phyloP scores from a whole-genome alignment of 164 flowering plant species.

The Cinnamomum chago region DNA sequence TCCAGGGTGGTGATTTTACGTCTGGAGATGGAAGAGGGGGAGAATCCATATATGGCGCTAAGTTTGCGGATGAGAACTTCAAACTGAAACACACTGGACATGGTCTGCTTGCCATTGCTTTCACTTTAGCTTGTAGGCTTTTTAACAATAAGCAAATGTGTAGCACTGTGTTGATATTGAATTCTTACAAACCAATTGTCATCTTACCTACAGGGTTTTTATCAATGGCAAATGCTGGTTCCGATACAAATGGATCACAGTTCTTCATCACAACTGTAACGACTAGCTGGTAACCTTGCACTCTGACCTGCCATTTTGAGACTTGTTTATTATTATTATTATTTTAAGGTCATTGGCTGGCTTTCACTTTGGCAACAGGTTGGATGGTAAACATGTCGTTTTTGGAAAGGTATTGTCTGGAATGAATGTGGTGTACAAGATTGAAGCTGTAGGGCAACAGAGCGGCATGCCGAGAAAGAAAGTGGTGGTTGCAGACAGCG shows the following conservation, averaged over 20 bases:
- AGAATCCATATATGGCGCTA: constrained; percentile 89
- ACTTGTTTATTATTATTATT: background rate
- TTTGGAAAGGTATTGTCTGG: constrained; percentile 93
- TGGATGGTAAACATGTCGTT: constrained; percentile 91
- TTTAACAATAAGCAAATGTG: background rate
- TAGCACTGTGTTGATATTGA: background rate
- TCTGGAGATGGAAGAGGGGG: constrained; percentile 94
- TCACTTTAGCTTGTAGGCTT: background rate
- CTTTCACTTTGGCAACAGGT: constrained; percentile 37
- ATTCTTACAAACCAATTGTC: background rate
- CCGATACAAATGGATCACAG: constrained; percentile 90
- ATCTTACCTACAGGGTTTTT: constrained; percentile 44
- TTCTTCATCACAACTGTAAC: constrained; percentile 96
- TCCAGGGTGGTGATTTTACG: constrained; percentile 97
- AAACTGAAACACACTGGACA: constrained; percentile 97
- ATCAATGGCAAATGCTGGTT: constrained; percentile 97
- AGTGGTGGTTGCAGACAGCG: constrained; percentile 65
- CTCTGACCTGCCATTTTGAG: background rate
- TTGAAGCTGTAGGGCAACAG: constrained; percentile 74
- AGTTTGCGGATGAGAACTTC: constrained; percentile 92
- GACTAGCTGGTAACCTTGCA: constrained; percentile 74
- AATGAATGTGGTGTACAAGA: constrained; percentile 81
- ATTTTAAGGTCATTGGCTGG: background rate
- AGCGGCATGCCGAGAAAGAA: constrained; percentile 62
- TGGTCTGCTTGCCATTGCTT: constrained; percentile 34